Evolutionary conservation across 2,329 filamentous ascomycete species (phyloP).

Genomic region (Gliomastix tumulicola): DNA sequence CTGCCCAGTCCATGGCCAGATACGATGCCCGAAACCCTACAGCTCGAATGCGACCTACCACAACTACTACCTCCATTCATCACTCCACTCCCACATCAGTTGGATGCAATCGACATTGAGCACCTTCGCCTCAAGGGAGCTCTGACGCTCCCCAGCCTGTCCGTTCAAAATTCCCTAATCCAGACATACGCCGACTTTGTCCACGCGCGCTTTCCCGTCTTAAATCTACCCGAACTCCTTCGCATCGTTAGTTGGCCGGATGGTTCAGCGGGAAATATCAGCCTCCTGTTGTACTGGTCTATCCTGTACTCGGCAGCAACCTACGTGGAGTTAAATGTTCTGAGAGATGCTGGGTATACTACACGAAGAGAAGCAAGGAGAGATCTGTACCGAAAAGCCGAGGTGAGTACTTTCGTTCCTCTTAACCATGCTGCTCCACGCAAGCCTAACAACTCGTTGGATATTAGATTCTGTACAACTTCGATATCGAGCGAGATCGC

Average conservation of each 20-base stretch:
- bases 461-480: conserved; percentile 90
- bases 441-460: conserved; percentile 15
- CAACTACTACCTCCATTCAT: too few relatives aligned
- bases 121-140: too few relatives aligned
- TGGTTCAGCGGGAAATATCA: conserved; percentile 65
- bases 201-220: conserved; percentile 86
- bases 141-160: conserved; percentile 62
- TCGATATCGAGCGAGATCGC: conserved; percentile 88
- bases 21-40: too few relatives aligned
- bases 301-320: conserved; percentile 91
- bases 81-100: too few relatives aligned
- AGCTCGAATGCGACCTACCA: too few relatives aligned
- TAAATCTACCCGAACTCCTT: conserved; percentile 63
- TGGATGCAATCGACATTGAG: too few relatives aligned
- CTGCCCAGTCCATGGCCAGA: too few relatives aligned
- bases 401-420: conserved; percentile 42
- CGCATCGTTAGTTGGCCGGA: too few relatives aligned
- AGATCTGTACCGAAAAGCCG: conserved; percentile 81
- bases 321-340: conserved; percentile 73
- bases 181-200: conserved; percentile 83
- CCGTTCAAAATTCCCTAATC: conserved; percentile 73
- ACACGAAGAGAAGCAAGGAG: conserved; percentile 78
- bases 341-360: conserved; percentile 70
- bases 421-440: too few relatives aligned
- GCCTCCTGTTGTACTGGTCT: conserved; percentile 83